These are phyloP conservation scores for Bonia amplexicaulis DNA, from an alignment of 176 grass and related monocot species.

Conservation along the genomic window DNA sequence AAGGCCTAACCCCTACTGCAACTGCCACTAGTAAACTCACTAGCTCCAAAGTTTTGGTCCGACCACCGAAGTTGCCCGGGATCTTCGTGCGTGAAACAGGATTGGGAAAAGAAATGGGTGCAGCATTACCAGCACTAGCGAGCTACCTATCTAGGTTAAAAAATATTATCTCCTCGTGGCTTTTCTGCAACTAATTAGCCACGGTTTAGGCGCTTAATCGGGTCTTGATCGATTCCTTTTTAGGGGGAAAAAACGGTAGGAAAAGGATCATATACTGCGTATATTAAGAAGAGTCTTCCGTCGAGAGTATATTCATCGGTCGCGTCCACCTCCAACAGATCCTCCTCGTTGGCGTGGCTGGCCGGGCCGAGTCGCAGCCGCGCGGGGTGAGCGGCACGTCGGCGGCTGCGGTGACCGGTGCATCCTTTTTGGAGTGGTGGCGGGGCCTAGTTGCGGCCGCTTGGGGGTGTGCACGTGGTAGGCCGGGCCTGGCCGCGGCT, in stretches of 20 bases:
- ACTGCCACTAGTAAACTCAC: constrained; percentile 23
- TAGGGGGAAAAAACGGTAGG: neutral
- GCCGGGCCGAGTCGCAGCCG: too few relatives aligned
- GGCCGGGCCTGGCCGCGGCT: too few relatives aligned
- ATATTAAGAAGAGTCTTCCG: too few relatives aligned
- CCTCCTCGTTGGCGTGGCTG: too few relatives aligned
- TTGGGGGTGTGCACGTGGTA: too few relatives aligned
- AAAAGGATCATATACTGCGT: neutral
- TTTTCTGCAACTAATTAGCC: neutral
- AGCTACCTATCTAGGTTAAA: neutral
- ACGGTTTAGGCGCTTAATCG: neutral
- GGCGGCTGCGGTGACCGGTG: too few relatives aligned
- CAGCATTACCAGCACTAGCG: constrained; percentile 30
- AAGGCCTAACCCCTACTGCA: neutral
- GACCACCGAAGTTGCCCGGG: constrained; percentile 40
- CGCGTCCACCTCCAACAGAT: too few relatives aligned
- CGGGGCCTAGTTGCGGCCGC: too few relatives aligned
- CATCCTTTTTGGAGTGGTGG: too few relatives aligned
- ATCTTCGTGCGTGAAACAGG: neutral
- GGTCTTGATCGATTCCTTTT: neutral
- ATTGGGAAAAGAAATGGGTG: constrained; percentile 33
- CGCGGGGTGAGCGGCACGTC: too few relatives aligned
- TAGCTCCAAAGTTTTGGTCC: constrained; percentile 12
- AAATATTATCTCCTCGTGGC: neutral
- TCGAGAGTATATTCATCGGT: too few relatives aligned